A percentile compares a stretch with the other conserved stretches of the same genome.
Conservation (phyloP, 768 basidiomycete species). For the Podaxis mareebaensis region DNA sequence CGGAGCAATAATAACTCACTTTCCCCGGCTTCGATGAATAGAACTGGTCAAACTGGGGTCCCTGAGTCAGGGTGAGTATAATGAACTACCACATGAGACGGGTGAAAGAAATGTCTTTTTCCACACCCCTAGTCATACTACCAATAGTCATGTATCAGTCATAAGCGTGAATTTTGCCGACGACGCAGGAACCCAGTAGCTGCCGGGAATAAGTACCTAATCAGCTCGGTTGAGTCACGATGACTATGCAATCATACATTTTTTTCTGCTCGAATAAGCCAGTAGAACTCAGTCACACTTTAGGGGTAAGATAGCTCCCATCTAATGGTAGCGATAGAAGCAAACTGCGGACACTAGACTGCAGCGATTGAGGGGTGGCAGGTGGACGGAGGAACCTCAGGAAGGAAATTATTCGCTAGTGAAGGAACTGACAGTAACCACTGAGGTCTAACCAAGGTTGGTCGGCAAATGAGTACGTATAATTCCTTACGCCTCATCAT, state of each 20-base stretch:
- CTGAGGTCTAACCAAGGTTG: neutral
- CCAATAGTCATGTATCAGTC: no score
- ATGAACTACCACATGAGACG: neutral
- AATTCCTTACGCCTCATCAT: neutral
- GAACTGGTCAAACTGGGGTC: neutral
- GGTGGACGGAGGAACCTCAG: neutral
- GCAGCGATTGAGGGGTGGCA: neutral
- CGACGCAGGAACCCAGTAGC: neutral
- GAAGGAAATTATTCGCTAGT: neutral
- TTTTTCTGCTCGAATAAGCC: neutral
- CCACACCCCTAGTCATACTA: no score
- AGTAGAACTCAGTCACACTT: neutral
- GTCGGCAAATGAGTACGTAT: neutral
- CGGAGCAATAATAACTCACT: conserved; percentile 5
- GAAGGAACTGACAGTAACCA: neutral
- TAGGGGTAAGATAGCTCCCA: neutral
- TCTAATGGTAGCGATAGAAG: neutral
- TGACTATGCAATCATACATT: neutral
- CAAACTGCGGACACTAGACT: neutral
- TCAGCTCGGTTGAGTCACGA: neutral
- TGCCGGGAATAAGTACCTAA: neutral
- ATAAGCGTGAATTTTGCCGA: neutral
- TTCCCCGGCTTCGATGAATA: neutral
- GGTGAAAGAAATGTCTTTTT: neutral
- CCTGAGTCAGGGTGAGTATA: neutral